These are phyloP conservation scores for Zizania latifolia DNA, from an alignment of 176 grass and related monocot genomes.

Conservation along the genomic window DNA sequence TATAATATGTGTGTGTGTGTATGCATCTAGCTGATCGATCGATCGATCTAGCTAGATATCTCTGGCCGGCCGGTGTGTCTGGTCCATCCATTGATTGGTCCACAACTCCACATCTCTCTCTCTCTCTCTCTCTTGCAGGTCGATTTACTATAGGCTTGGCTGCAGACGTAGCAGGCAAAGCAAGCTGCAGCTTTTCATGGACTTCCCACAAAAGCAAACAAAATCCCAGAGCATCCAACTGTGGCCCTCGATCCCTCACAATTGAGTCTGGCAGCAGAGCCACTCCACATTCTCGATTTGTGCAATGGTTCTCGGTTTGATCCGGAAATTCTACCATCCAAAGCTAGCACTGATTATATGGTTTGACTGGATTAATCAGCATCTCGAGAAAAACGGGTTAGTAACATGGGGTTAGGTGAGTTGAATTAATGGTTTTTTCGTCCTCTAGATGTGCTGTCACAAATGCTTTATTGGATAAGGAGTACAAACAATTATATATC, in stretches of 20 bases:
- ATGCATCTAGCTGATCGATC: no score
- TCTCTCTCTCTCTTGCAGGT: neutral
- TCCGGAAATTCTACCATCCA: no score
- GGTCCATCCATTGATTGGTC: neutral
- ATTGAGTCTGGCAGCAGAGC: neutral
- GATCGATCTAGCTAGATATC: no score
- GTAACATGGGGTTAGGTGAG: neutral
- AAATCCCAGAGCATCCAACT: constrained; percentile 4
- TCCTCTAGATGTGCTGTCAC: neutral
- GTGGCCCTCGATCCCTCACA: no score
- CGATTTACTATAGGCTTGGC: neutral
- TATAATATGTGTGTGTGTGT: no score
- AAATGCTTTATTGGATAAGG: neutral
- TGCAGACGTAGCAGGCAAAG: neutral
- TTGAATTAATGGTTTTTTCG: neutral
- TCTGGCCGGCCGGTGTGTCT: no score
- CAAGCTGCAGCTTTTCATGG: neutral
- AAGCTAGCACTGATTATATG: no score
- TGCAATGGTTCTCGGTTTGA: neutral
- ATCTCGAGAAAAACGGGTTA: no score
- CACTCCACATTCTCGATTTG: no score
- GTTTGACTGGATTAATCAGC: neutral
- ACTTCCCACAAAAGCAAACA: constrained; percentile 3
- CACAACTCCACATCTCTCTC: neutral
- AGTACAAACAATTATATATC: neutral